Conservation (phyloP, 129 eudicot genomes). For the Centaurea solstitialis region DNA sequence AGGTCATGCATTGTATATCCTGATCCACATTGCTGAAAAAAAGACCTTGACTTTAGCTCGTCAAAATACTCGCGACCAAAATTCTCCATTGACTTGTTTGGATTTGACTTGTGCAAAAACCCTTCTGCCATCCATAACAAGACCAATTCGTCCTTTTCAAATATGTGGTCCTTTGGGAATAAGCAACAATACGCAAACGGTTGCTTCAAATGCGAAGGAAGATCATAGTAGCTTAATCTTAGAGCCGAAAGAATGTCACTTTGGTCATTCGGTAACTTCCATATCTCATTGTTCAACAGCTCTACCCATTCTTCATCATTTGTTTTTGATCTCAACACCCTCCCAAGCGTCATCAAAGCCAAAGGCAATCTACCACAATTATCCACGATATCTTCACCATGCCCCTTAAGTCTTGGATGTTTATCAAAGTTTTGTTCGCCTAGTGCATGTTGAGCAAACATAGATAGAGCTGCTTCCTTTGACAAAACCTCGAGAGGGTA, state of each 20-base stretch:
- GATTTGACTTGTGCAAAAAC: background rate
- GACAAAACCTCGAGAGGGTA: conserved; percentile 20
- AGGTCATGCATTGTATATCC: conserved; percentile 29
- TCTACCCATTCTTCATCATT: background rate
- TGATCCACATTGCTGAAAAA: conserved; percentile 9
- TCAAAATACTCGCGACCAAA: background rate
- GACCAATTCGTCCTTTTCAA: background rate
- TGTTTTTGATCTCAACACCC: background rate
- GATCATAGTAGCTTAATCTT: background rate
- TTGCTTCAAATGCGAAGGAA: background rate
- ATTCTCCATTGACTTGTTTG: background rate
- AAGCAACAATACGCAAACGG: background rate
- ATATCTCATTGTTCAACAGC: conserved; percentile 8
- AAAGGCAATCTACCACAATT: conserved; percentile 33
- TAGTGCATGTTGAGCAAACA: conserved; percentile 34
- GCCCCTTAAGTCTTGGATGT: background rate
- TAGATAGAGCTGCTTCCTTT: conserved; percentile 10
- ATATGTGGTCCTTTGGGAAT: background rate
- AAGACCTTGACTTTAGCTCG: background rate
- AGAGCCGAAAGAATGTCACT: conserved; percentile 18
- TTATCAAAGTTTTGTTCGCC: background rate
- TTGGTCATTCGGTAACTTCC: background rate
- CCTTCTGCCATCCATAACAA: background rate
- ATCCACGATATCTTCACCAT: conserved; percentile 17
- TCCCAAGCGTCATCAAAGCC: conserved; percentile 23